Evolutionary conservation across 306 rosid species (phyloP).

Genomic region (Ochetophila trinervis): DNA sequence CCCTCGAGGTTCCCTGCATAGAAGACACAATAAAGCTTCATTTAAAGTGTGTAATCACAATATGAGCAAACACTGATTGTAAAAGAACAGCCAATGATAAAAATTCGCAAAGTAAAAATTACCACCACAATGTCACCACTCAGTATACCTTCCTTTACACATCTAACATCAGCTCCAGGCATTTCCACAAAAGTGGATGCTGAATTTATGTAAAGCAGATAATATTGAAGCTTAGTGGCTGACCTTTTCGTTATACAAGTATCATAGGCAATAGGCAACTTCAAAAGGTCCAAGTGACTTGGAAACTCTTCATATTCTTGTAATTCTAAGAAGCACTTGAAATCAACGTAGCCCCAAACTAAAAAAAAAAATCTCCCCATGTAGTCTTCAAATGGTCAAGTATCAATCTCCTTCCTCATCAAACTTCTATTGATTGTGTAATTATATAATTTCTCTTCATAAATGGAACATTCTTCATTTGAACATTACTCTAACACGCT

Average conservation of each 20-base stretch:
- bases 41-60: constrained; percentile 28
- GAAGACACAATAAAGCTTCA: constrained; percentile 29
- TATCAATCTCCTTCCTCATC: constrained; percentile 67
- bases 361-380: constrained; percentile 47
- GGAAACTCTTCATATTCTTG: constrained; percentile 79
- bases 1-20: constrained; percentile 91
- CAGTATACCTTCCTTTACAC: constrained; percentile 48
- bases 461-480: constrained; percentile 53
- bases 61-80: constrained; percentile 26
- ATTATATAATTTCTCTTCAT: constrained; percentile 63
- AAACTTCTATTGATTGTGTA: constrained; percentile 68
- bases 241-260: constrained; percentile 76
- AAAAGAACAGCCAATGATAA: constrained; percentile 34
- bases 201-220: constrained; percentile 53
- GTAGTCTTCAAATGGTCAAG: constrained; percentile 64
- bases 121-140: constrained; percentile 44
- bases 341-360: constrained; percentile 63
- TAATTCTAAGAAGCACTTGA: constrained; percentile 67
- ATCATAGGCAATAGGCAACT: constrained; percentile 67
- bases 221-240: constrained; percentile 60
- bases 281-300: constrained; percentile 72
- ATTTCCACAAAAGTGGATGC: constrained; percentile 45
- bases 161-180: constrained; percentile 36
- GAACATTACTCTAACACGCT: constrained; percentile 63
- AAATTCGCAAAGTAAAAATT: constrained; percentile 32